phyloP scores from a whole-genome alignment of 805 yeast genomes.

The Jamesozyma lodderae region DNA sequence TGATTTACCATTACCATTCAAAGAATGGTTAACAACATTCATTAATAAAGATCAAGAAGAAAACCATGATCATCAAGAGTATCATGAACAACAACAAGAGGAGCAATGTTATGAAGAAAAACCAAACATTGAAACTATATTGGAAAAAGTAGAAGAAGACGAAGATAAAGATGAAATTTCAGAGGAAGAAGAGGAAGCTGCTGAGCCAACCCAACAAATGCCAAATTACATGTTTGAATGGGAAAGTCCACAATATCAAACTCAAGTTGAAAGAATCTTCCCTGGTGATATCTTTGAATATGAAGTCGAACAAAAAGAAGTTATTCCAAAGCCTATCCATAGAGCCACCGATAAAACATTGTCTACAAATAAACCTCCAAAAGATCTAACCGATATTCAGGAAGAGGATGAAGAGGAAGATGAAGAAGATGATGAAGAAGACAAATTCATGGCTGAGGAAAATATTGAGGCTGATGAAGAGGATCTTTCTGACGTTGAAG shows the following conservation, averaged over 20 bases:
- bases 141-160: neutral
- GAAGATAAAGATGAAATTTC: neutral
- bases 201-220: neutral
- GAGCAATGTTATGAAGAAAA: neutral
- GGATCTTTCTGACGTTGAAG: neutral
- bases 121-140: neutral
- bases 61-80: neutral
- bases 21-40: constrained; percentile 14
- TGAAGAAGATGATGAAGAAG: neutral
- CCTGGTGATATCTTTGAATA: constrained; percentile 15
- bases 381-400: too few relatives aligned
- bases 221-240: constrained; percentile 15
- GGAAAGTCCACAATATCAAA: constrained; percentile 15
- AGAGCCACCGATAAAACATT: too few relatives aligned
- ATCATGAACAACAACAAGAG: neutral
- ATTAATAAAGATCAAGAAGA: constrained; percentile 7
- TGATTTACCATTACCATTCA: constrained; percentile 10
- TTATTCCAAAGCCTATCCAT: too few relatives aligned
- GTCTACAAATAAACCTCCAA: too few relatives aligned
- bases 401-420: neutral
- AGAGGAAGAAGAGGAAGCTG: neutral
- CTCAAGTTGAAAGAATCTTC: constrained; percentile 14
- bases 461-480: neutral
- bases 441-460: neutral
- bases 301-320: constrained; percentile 30